Conservation (phyloP, 2,329 filamentous ascomycete species). For the Trichoderma sp. region DNA sequence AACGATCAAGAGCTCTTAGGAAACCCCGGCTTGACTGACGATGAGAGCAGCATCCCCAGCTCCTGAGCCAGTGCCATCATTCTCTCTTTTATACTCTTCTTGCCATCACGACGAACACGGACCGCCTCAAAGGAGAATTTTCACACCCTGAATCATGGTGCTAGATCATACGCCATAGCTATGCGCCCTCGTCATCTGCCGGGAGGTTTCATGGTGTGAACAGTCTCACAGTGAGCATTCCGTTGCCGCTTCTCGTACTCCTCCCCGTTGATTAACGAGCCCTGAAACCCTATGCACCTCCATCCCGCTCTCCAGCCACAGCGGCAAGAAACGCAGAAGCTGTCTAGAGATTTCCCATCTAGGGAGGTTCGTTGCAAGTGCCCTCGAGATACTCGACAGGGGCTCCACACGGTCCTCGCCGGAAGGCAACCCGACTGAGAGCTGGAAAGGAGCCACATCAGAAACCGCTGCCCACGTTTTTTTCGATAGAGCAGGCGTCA, state of each 20-base stretch:
- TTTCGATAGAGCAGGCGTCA: not conserved
- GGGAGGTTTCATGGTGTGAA: slow-evolving; percentile 7
- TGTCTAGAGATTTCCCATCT: slow-evolving; percentile 35
- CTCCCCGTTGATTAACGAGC: not conserved
- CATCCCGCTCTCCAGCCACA: slow-evolving; percentile 18
- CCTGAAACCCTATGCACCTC: slow-evolving; percentile 19
- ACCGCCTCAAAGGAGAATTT: not conserved
- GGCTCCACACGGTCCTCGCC: slow-evolving; percentile 12
- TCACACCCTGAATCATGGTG: slow-evolving; percentile 18
- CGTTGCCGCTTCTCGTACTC: slow-evolving; percentile 21
- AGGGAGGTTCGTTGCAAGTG: slow-evolving; percentile 27
- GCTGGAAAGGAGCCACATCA: not conserved
- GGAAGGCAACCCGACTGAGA: slow-evolving; percentile 21
- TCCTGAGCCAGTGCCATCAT: not conserved
- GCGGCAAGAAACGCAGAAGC: slow-evolving; percentile 34
- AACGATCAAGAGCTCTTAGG: not conserved
- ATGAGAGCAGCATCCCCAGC: not conserved
- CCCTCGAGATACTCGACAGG: slow-evolving; percentile 24
- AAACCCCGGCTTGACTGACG: not conserved
- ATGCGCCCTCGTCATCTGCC: slow-evolving; percentile 25
- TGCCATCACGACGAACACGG: slow-evolving; percentile 17
- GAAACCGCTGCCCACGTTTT: not conserved
- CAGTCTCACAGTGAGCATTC: slow-evolving; percentile 25
- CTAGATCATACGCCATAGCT: slow-evolving; percentile 21
- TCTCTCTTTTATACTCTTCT: slow-evolving; percentile 20